Evolutionary conservation across 129 eudicot genomes (phyloP), one percentile per base, ranked within the genome.

Genomic region (Glebionis coronaria): DNA sequence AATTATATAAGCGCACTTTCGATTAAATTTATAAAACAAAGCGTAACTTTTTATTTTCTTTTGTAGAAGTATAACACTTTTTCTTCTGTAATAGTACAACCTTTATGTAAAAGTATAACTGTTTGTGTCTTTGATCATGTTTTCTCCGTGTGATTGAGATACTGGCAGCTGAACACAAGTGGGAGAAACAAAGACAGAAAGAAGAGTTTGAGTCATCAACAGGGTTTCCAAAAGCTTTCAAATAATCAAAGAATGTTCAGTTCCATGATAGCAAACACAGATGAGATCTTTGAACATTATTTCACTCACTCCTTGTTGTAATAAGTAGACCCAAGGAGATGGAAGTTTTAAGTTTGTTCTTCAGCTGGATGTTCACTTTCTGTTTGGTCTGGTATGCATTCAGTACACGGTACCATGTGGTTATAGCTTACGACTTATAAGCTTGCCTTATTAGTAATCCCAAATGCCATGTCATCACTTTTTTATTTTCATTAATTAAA

Each of bases 251-350:
- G 67, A 93, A 93, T 62, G 96, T 97, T 18, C 98, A 88, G 68
- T 88, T 88, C 66, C 83, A 84, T 70, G 98, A 92, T 20, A 95
- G 96, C 62, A 92, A 92, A 59, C 98, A 92, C 80, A 72, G 55
- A 31, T 88, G 72, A 75, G 86, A 72, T 40, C 44, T 73, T 47
- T 29, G 9, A 12, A 53, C 65, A 40, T 16, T 69, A 50, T 15
- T 56, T 69, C 31, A 38, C 51, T 54, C 69, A 49, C 63, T 54
- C 56, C 70, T 51, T 70, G 77, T 31, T 16, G 29, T 59, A 59
- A 61, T 71, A 58, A 70, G 45, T 47, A 28, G 31, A 59, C 68
- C 75, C 50, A 47, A 16, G 68, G 68, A 71, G 61, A n/a, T 71
- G 60, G 61, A 71, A 45, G 7, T 5, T 12, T 45, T 50, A 27